phyloP scores from a whole-genome alignment of 495 filamentous ascomycete genomes.

The Daldinia decipiens region DNA sequence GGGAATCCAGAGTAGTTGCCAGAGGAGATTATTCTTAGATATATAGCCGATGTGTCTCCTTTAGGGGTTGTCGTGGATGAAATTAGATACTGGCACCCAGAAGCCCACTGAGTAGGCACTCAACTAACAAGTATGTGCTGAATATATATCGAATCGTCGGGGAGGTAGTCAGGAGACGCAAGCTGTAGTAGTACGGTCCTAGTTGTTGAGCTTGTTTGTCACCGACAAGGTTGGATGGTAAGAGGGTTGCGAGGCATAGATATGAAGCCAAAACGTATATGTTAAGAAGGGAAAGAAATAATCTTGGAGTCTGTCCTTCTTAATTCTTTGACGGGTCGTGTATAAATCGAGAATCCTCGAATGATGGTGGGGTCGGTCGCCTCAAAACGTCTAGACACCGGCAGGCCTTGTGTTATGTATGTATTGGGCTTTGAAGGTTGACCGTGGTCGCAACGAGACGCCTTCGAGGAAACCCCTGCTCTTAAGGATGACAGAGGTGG shows the following conservation, averaged over 20 bases:
- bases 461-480: slow-evolving; percentile 55
- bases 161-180: slow-evolving; percentile 25
- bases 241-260: slow-evolving; percentile 36
- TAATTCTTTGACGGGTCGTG: slow-evolving; percentile 39
- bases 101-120: slow-evolving; percentile 12
- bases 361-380: slow-evolving; percentile 54
- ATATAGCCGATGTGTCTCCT: slow-evolving; percentile 12
- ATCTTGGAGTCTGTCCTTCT: slow-evolving; percentile 29
- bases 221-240: slow-evolving; percentile 27
- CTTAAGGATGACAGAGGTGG: slow-evolving; percentile 60
- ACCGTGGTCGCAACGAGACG: slow-evolving; percentile 58
- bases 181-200: slow-evolving; percentile 31
- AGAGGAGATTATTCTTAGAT: slow-evolving; percentile 14
- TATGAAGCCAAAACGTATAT: slow-evolving; percentile 39
- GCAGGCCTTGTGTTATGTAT: slow-evolving; percentile 56
- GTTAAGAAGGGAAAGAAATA: slow-evolving; percentile 31
- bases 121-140: slow-evolving; percentile 22
- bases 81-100: slow-evolving; percentile 22
- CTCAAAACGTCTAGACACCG: slow-evolving; percentile 51
- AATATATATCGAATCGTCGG: slow-evolving; percentile 40
- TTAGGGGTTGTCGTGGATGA: slow-evolving; percentile 22
- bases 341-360: slow-evolving; percentile 48
- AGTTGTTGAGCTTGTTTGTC: slow-evolving; percentile 29
- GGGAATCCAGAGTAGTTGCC: slow-evolving; percentile 16
- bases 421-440: slow-evolving; percentile 53